These are phyloP conservation scores for Pinus taeda DNA, from an alignment of 75 land plant species.

Conservation along the genomic window DNA sequence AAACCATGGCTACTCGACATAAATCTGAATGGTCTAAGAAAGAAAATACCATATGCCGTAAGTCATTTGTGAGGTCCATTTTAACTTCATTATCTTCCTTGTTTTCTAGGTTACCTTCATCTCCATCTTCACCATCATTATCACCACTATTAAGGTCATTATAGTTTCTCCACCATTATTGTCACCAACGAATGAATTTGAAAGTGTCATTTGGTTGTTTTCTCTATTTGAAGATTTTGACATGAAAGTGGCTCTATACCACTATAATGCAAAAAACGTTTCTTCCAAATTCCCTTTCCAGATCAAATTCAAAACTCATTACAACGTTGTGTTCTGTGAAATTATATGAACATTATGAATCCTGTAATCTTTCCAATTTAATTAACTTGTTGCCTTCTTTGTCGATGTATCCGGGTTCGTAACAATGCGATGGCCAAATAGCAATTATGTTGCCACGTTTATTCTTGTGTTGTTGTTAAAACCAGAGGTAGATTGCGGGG, in stretches of 20 bases:
- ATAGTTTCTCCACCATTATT: not conserved
- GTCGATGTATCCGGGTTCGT: no score
- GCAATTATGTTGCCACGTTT: no score
- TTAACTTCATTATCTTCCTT: conserved; percentile 33
- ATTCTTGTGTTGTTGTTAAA: no score
- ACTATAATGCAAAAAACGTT: no score
- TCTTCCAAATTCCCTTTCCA: no score
- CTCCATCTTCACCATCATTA: conserved; percentile 23
- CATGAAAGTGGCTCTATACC: not conserved
- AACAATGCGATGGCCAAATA: no score
- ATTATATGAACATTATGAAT: no score
- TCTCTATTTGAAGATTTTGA: not conserved
- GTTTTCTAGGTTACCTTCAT: conserved; percentile 6
- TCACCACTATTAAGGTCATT: conserved; percentile 14
- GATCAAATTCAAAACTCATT: no score
- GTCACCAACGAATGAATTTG: not conserved
- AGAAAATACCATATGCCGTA: conserved; percentile 95
- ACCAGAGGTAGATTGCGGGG: no score
- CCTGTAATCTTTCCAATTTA: no score
- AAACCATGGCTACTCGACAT: conserved; percentile 81
- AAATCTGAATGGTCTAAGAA: conserved; percentile 76
- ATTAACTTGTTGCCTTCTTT: no score
- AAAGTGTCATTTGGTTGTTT: not conserved
- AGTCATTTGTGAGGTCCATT: conserved; percentile 95
- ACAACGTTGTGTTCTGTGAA: no score